These are phyloP conservation scores for Misopates orontium DNA, from an alignment of 257 asterid species.

Conservation along the genomic window DNA sequence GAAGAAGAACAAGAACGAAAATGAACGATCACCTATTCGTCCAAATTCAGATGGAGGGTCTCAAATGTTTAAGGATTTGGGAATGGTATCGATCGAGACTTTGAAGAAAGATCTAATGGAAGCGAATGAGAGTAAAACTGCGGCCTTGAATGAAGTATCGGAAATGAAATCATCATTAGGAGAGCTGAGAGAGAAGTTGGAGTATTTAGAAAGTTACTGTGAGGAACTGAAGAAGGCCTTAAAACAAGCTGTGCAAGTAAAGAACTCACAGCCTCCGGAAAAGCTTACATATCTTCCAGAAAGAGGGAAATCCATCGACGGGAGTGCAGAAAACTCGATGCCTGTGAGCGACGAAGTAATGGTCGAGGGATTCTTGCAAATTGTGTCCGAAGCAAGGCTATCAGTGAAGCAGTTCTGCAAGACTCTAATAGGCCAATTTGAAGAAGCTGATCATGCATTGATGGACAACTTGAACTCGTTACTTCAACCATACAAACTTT, in stretches of 20 bases:
- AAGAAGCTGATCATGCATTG: slow-evolving; percentile 47
- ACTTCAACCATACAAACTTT: slow-evolving; percentile 66
- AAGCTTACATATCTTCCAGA: slow-evolving; percentile 33
- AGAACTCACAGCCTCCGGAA: slow-evolving; percentile 31
- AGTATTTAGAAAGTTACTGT: slow-evolving; percentile 68
- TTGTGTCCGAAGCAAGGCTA: slow-evolving; percentile 78
- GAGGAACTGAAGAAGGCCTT: slow-evolving; percentile 79
- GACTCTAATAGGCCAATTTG: slow-evolving; percentile 49
- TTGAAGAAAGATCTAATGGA: slow-evolving; percentile 56
- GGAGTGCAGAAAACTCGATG: slow-evolving; percentile 39
- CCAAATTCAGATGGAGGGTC: slow-evolving; percentile 49
- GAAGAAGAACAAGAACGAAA: slow-evolving; percentile 59
- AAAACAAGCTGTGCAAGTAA: slow-evolving; percentile 45
- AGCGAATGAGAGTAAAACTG: slow-evolving; percentile 63
- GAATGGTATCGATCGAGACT: slow-evolving; percentile 45
- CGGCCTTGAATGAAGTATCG: slow-evolving; percentile 59
- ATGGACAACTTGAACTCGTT: slow-evolving; percentile 56
- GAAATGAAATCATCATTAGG: slow-evolving; percentile 71
- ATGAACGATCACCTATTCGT: slow-evolving; percentile 35
- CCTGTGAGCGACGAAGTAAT: slow-evolving; percentile 70
- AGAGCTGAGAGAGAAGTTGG: slow-evolving; percentile 64
- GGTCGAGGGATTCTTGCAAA: slow-evolving; percentile 88
- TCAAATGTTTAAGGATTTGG: slow-evolving; percentile 41
- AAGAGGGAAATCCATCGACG: slow-evolving; percentile 42
- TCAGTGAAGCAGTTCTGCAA: slow-evolving; percentile 90